These are phyloP conservation scores for Brassica napus DNA, from an alignment of 345 rosid genomes.

Conservation along the genomic window Da-Ae NC_063439.1:6434001-6434500, in stretches of 20 bases:
- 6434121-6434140: constrained; percentile 56
- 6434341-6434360: constrained; percentile 61
- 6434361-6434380: constrained; percentile 87
- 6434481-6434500: constrained; percentile 68
- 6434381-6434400: constrained; percentile 84
- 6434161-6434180: constrained; percentile 73
- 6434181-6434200: constrained; percentile 44
- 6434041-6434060: constrained; percentile 71
- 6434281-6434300: constrained; percentile 28
- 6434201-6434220: constrained; percentile 49
- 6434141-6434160: constrained; percentile 43
- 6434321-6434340: neutral
- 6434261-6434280: constrained; percentile 88
- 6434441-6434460: constrained; percentile 74
- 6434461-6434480: constrained; percentile 74
- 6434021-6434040: constrained; percentile 56
- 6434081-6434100: constrained; percentile 44
- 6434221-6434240: constrained; percentile 67
- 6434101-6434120: constrained; percentile 41
- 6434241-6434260: constrained; percentile 76
- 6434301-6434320: neutral
- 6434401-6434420: constrained; percentile 85
- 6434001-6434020: constrained; percentile 58
- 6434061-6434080: constrained; percentile 57
- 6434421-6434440: constrained; percentile 79